Evolutionary conservation across 768 basidiomycete species (phyloP), one percentile per base, ranked within the genome.

Genomic region (Macrolepiota albuminosa): DNA sequence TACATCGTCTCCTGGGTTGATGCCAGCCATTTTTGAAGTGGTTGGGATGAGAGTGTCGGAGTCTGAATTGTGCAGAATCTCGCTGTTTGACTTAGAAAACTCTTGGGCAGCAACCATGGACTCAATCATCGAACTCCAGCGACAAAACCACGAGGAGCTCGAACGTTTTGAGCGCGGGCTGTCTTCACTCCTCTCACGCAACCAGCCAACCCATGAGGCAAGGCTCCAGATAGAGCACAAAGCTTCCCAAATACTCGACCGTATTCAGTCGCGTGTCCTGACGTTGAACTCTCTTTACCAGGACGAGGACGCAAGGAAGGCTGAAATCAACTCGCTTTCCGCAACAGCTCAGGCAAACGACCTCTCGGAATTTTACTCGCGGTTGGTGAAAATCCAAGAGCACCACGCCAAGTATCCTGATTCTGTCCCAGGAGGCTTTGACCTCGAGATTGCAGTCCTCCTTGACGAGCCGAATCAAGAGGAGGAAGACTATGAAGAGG

Each of bases 371-470:
- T 99, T 99, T 78, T 98, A 99, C 78, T 80, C 88, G 73, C 88
- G 97, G 78, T 87, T 98, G 81, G 88, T 86, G 70, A 94, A 91
- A 84, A 87, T 98, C 75, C 93, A 95, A 78, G 94, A 95, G 71
- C 93, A 96, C 83, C 88, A 98, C 81, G 84, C 82, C 76, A 93
- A 93, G 80, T 95, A 98, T 82, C 95, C 95, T 78, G 91, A 95
- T 77, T 79, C 89, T 75, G 82, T 84, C 69, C 80, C 87, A 80
- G 88, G 84, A 69, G 81, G 88, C 61, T 88, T 96, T 74, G 87
- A 93, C 73, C 79, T 86, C 63, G 94, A 96, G 75, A 81, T 97
- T 64, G 86, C 87, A 50, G 81, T 84, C 69, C 83, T 93, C 66
- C 78, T 93, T 63, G 91, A 94, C 65, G 90, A 93, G 59, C 81